A percentile compares a stretch with the other conserved stretches of the same genome.
These are phyloP conservation scores for Hymenoscyphus fraxineus DNA, from an alignment of 2,329 filamentous ascomycete genomes.

Conservation along the genomic window DNA sequence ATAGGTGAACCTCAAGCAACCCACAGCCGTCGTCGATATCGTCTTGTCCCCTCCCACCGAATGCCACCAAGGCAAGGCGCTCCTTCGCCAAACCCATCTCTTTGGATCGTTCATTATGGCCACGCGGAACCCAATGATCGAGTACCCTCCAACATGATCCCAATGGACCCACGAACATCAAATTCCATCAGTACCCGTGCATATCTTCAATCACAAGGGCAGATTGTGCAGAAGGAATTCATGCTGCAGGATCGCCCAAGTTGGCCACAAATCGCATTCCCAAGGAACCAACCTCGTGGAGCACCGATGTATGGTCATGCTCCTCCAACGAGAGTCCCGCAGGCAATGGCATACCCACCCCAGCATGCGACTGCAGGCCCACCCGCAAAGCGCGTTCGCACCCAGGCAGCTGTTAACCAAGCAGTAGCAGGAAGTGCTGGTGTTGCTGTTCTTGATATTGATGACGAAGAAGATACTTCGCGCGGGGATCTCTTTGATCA, in stretches of 20 bases:
- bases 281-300: constrained; percentile 45
- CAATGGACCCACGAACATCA: constrained; percentile 58
- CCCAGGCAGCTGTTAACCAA: constrained; percentile 22
- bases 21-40: constrained; percentile 81
- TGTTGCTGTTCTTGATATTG: constrained; percentile 40
- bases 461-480: constrained; percentile 87
- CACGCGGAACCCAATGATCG: constrained; percentile 70
- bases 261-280: constrained; percentile 81
- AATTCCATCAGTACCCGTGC: constrained; percentile 56
- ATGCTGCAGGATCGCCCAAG: constrained; percentile 86
- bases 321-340: constrained; percentile 37
- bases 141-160: constrained; percentile 65
- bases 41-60: constrained; percentile 65
- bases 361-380: constrained; percentile 43
- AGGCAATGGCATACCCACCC: constrained; percentile 60
- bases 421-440: constrained; percentile 18
- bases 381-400: constrained; percentile 50
- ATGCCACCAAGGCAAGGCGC: constrained; percentile 62
- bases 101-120: constrained; percentile 91
- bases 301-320: constrained; percentile 28
- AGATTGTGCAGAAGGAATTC: constrained; percentile 86
- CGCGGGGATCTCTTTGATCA: constrained; percentile 87
- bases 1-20: constrained; percentile 70
- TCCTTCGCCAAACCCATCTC: constrained; percentile 69
- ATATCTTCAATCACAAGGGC: constrained; percentile 70